Percentiles rank a stretch among this genome's conserved stretches.
phyloP scores from a whole-genome alignment of 805 yeast species.

The Debaryomyces castellii region DNA sequence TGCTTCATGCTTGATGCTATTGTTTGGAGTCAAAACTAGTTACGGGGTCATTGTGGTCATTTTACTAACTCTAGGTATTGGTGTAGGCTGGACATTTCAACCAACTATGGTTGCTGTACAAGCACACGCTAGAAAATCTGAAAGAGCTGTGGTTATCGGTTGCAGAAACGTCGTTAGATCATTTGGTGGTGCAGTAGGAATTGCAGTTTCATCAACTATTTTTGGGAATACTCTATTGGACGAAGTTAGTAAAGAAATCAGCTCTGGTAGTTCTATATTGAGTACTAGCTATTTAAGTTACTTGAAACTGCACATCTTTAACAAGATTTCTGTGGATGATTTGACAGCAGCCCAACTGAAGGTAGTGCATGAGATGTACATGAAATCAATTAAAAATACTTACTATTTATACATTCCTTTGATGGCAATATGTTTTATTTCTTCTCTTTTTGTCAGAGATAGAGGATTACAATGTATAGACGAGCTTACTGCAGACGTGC shows the following conservation, averaged over 20 bases:
- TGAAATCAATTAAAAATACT: conserved; percentile 26
- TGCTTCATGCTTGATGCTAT: conserved; percentile 21
- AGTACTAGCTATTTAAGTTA: conserved; percentile 11
- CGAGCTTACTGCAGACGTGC: conserved; percentile 12
- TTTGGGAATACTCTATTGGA: conserved; percentile 33
- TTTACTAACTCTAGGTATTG: conserved; percentile 18
- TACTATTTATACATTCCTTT: conserved; percentile 37
- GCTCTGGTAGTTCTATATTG: neutral
- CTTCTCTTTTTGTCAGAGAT: conserved; percentile 35
- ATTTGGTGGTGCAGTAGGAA: conserved; percentile 62
- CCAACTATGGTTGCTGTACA: conserved; percentile 55
- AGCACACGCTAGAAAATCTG: conserved; percentile 49
- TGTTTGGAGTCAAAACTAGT: conserved; percentile 18
- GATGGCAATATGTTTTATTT: conserved; percentile 29
- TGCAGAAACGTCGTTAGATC: conserved; percentile 57
- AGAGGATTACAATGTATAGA: conserved; percentile 38
- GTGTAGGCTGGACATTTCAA: conserved; percentile 51
- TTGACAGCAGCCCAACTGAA: conserved; percentile 19
- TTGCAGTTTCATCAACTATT: conserved; percentile 46
- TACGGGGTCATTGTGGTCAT: conserved; percentile 13
- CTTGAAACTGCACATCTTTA: conserved; percentile 17
- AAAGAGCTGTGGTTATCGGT: conserved; percentile 59
- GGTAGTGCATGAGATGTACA: conserved; percentile 22
- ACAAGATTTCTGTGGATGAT: conserved; percentile 20
- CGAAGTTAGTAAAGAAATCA: conserved; percentile 12